Base-by-base conservation (phyloP, 805 yeast species). In the Saturnispora mendoncae region DNA sequence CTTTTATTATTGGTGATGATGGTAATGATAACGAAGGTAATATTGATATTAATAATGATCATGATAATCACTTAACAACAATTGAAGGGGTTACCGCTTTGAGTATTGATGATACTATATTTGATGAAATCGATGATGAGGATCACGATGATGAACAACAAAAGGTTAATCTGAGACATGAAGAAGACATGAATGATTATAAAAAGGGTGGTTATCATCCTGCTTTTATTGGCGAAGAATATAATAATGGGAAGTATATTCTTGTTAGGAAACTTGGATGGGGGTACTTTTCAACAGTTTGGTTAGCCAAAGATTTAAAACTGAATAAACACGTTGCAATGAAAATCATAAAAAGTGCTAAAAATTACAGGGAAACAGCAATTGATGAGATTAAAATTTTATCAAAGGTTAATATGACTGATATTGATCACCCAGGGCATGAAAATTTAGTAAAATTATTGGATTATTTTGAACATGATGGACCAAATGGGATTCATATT, bases 271-370 rank as follows among this genome's bases (percentile, higher is more conserved):
- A 92, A 57, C 67, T 92, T 4, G 99, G 99, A 0, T 92, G 99
- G 99, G 99, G 99, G 27, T 97, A 92, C 62, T 92, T 92, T 57
- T 81, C 94, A 21, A 92, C 95, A 1, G 97, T 85, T 18, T 88
- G 96, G 97, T 67, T 84, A 23, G 97, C 96, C 4, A 71, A 65
- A 46, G 68, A 66, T 39, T 80, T 76, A 44, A 69, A 66, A 47
- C 65, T 68, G 42, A 69, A 73, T 45, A 65, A 73, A 36, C 95
- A 84, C 56, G 97, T 92, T 18, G 98, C 98, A 2, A 73, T 92
- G 72, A 92, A 92, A 60, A 81, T 92, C 51, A 97, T 92, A 20
- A 72, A 96, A 47, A 80, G 94, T 52, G 95, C 96, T 13, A 74
- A 76, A 41, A 88, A 85, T 50, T 92, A 90, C 58, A 78, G 95